Conservation (phyloP, 164 flowering plant species). For the Euptelea pleiosperma region DNA sequence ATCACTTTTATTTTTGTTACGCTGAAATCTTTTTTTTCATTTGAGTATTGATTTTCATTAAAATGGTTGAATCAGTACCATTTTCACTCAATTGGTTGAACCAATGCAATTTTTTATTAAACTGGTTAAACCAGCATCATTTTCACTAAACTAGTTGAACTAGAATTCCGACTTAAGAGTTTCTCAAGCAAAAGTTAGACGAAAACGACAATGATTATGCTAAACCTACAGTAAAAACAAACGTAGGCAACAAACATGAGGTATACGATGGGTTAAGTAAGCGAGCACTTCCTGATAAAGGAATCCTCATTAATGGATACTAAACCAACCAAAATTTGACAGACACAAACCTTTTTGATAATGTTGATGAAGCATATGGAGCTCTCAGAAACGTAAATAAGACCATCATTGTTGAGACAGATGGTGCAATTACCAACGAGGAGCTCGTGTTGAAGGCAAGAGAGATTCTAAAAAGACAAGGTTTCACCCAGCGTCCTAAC, state of each 20-base stretch:
- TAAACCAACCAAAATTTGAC: slow-evolving; percentile 90
- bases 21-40: no score
- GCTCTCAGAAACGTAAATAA: slow-evolving; percentile 96
- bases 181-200: slow-evolving; percentile 77
- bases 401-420: slow-evolving; percentile 52
- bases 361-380: slow-evolving; percentile 62
- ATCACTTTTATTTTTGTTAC: no score
- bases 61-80: no score
- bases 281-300: slow-evolving; percentile 53
- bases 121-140: no score
- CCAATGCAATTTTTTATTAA: no score
- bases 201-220: slow-evolving; percentile 65
- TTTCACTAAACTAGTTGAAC: no score
- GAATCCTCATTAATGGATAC: slow-evolving; percentile 83
- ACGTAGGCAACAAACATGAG: slow-evolving; percentile 63
- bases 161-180: slow-evolving; percentile 64
- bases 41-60: no score
- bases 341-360: slow-evolving; percentile 72
- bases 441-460: slow-evolving; percentile 72
- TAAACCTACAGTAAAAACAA: slow-evolving; percentile 64
- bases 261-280: slow-evolving; percentile 67
- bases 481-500: slow-evolving; percentile 87
- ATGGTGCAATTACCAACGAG: slow-evolving; percentile 50
- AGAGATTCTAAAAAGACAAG: slow-evolving; percentile 63
- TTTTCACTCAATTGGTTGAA: no score